These are phyloP conservation scores for Saccharomyces hybrid DNA, from an alignment of 1,139 yeast species.

Conservation along the genomic window DNA sequence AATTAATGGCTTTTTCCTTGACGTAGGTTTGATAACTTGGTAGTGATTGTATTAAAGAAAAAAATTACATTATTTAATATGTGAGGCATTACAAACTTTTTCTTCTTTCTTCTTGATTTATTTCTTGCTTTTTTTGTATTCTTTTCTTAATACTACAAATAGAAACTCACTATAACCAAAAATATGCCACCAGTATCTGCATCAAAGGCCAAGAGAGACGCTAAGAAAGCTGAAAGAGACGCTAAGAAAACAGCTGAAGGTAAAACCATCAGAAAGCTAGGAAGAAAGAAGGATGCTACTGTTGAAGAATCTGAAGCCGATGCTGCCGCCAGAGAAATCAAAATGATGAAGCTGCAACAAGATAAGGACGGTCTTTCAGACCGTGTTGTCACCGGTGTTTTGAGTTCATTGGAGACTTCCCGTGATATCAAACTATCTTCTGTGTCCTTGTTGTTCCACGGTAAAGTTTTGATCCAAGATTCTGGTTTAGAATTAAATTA, in stretches of 20 bases:
- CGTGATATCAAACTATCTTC: conserved; percentile 91
- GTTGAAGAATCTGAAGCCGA: conserved; percentile 41
- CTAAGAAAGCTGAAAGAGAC: conserved; percentile 94
- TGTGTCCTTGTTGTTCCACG: conserved; percentile 90
- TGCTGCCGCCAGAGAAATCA: conserved; percentile 66
- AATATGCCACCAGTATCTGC: conserved; percentile 49
- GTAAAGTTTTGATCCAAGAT: conserved; percentile 92
- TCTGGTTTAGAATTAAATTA: conserved; percentile 85
- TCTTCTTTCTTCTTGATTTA: background rate
- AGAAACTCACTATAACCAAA: background rate
- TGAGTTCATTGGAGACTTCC: conserved; percentile 80
- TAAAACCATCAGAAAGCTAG: conserved; percentile 53
- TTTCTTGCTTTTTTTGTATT: background rate
- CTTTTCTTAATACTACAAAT: background rate
- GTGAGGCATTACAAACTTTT: background rate
- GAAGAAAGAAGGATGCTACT: conserved; percentile 44
- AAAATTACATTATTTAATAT: background rate
- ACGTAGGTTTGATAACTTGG: background rate
- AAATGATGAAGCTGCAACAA: conserved; percentile 82
- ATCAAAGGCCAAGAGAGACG: conserved; percentile 97
- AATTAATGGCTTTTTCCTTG: background rate
- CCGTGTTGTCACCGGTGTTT: conserved; percentile 96
- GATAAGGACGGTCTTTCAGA: conserved; percentile 92
- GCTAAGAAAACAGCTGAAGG: conserved; percentile 75
- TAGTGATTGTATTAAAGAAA: background rate